A percentile compares a stretch with the other conserved stretches of the same genome.
phyloP scores from a whole-genome alignment of 2,329 filamentous ascomycete species.

The Talaromyces sp. region DNA sequence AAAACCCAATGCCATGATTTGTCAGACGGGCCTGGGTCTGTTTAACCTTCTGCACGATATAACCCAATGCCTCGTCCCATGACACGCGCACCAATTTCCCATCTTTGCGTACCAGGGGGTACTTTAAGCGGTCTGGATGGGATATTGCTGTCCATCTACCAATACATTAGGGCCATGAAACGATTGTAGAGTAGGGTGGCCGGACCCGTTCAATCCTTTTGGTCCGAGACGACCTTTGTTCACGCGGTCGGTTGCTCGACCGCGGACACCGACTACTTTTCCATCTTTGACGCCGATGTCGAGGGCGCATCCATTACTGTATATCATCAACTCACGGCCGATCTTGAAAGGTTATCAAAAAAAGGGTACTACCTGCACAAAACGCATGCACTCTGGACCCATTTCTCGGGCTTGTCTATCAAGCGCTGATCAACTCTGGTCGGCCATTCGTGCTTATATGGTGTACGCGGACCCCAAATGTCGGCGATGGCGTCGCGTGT shows the following conservation, averaged over 20 bases:
- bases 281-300: constrained; percentile 37
- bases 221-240: constrained; percentile 37
- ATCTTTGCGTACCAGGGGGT: constrained; percentile 34
- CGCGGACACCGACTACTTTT: constrained; percentile 37
- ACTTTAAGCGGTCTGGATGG: constrained; percentile 30
- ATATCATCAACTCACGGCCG: neutral
- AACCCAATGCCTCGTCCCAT: constrained; percentile 39
- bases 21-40: constrained; percentile 31
- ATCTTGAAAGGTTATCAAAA: neutral
- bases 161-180: neutral
- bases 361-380: constrained; percentile 33
- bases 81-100: constrained; percentile 33
- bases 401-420: constrained; percentile 36
- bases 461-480: constrained; percentile 32
- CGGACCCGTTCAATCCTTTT: constrained; percentile 35
- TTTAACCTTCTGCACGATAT: constrained; percentile 33
- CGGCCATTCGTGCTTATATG: constrained; percentile 37
- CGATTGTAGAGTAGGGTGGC: neutral
- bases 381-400: constrained; percentile 40
- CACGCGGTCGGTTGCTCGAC: constrained; percentile 31
- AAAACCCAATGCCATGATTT: constrained; percentile 39
- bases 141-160: constrained; percentile 29
- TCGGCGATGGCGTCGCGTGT: constrained; percentile 31
- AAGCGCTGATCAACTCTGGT: constrained; percentile 28
- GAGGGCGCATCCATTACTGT: constrained; percentile 37